Evolutionary conservation across 805 yeast genomes (phyloP), one percentile per base, ranked within the genome.

Genomic region (Danielia reshetovae): DNA sequence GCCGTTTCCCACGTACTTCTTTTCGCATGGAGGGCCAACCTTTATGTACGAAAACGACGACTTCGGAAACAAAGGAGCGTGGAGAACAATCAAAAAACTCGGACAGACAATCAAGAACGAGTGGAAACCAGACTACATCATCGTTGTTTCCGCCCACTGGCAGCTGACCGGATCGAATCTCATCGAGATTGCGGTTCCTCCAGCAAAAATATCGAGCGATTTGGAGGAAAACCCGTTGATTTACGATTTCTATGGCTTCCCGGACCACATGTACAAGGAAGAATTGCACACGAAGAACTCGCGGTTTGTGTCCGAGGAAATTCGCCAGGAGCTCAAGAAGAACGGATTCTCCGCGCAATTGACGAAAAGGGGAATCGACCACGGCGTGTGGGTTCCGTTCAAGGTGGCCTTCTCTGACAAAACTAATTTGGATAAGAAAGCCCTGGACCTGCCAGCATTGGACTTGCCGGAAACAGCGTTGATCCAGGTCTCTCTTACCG

Each of bases 11-110:
- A 72, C 78, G 1, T 81, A 61, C 52, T 85, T 84, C 55, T 52
- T 83, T 27, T 77, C 86, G n/a, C 94, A 85, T 59, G 94, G 94
- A 6, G 93, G 89, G 0, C 94, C 94, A 6, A 77, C 84, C 1
- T 82, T 85, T 54, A 74, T 83, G 67, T 79, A 81, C 47, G 47
- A 48, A 23, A 58, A 66, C n/a, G 70, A 63, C 32, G 64, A 58
- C 15, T 59, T 63, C 30, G 77, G 77, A 13, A 75, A 81, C 24
- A 69, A 74, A 37, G 85, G 85, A 4, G 89, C 90, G 0, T 81
- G 73, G 65, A 61, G 66, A 16, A 61, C 60, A 4, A 66, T 79
- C 5, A 57, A 65, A 30, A 46, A 57, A 15, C 40, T 81, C 5
- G 94, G 94, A 3, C 42, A 54, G 12, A 56, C 60, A 24, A 77